These are phyloP conservation scores for Colletotrichum plurivorum DNA, from an alignment of 2,329 filamentous ascomycete species.

Conservation along the genomic window DNA sequence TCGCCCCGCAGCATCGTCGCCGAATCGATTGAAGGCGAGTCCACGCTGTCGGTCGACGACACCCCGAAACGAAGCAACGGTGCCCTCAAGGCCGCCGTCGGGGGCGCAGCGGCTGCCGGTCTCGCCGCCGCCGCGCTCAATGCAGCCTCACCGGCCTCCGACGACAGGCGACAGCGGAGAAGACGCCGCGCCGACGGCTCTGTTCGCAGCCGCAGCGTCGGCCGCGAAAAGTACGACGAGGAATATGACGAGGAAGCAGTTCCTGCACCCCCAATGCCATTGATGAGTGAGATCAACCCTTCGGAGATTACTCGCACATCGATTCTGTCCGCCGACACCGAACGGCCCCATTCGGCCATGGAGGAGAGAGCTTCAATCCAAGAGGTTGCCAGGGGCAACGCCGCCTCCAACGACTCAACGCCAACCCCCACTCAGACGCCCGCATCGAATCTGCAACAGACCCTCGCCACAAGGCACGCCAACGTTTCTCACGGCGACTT, in stretches of 20 bases:
- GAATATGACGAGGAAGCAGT: constrained; percentile 71
- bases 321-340: constrained; percentile 85
- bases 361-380: constrained; percentile 73
- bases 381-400: constrained; percentile 71
- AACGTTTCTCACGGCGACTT: constrained; percentile 74
- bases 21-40: constrained; percentile 59
- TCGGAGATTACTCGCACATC: constrained; percentile 92
- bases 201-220: constrained; percentile 59
- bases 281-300: constrained; percentile 87
- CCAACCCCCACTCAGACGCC: constrained; percentile 73
- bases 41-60: constrained; percentile 55
- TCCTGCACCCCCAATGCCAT: constrained; percentile 82
- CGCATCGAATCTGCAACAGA: constrained; percentile 66
- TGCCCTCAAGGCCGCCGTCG: constrained; percentile 59
- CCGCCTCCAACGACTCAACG: constrained; percentile 72
- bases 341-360: constrained; percentile 78
- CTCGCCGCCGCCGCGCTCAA: constrained; percentile 54
- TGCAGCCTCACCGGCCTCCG: constrained; percentile 58
- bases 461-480: constrained; percentile 77
- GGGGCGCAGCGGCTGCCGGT: constrained; percentile 59
- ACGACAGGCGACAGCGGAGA: constrained; percentile 67
- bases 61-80: constrained; percentile 63
- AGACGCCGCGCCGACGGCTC: constrained; percentile 66
- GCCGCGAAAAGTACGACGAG: constrained; percentile 61
- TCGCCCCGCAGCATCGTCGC: constrained; percentile 64